Percentiles rank a stretch among this genome's conserved stretches.
Conservation (phyloP, 2,329 filamentous ascomycete species). For the Fusarium sp. region DNA sequence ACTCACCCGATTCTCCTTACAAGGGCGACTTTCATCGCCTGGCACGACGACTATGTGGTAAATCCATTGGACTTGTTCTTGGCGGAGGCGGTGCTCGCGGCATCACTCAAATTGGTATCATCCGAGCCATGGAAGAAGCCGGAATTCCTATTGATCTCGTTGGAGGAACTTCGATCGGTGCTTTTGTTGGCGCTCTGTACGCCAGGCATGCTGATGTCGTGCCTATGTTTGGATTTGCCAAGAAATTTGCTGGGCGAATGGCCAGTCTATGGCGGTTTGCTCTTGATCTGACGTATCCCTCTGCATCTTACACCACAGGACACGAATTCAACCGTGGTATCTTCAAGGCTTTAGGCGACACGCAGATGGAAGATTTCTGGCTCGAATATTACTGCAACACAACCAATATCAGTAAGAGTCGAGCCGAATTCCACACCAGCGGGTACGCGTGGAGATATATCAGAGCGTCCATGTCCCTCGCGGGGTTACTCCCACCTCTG, state of each 20-base stretch:
- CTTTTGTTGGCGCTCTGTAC: slow-evolving; percentile 94
- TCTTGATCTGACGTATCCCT: slow-evolving; percentile 93
- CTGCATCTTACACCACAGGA: slow-evolving; percentile 95
- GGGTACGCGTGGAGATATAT: slow-evolving; percentile 99
- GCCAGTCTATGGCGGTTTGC: slow-evolving; percentile 99
- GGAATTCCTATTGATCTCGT: slow-evolving; percentile 96
- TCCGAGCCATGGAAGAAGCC: slow-evolving; percentile 92
- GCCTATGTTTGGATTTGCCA: slow-evolving; percentile 94
- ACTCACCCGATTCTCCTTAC: slow-evolving; percentile 89
- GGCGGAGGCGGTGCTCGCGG: slow-evolving; percentile 93
- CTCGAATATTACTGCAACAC: slow-evolving; percentile 99
- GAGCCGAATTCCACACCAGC: slow-evolving; percentile 90
- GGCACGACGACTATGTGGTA: slow-evolving; percentile 87
- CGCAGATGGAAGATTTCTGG: slow-evolving; percentile 99
- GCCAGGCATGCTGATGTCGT: slow-evolving; percentile 96
- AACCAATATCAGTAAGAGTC: slow-evolving; percentile 95
- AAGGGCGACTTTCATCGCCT: slow-evolving; percentile 97
- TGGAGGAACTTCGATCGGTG: slow-evolving; percentile 94
- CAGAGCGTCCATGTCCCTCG: slow-evolving; percentile 94
- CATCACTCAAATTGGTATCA: slow-evolving; percentile 92
- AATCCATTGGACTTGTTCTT: slow-evolving; percentile 91
- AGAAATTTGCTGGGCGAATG: slow-evolving; percentile 99
- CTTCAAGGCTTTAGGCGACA: slow-evolving; percentile 97
- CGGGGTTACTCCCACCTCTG: slow-evolving; percentile 88
- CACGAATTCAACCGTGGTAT: slow-evolving; percentile 99